Conservation (phyloP, 768 basidiomycete genomes). For the Suillus clintonianus region DNA sequence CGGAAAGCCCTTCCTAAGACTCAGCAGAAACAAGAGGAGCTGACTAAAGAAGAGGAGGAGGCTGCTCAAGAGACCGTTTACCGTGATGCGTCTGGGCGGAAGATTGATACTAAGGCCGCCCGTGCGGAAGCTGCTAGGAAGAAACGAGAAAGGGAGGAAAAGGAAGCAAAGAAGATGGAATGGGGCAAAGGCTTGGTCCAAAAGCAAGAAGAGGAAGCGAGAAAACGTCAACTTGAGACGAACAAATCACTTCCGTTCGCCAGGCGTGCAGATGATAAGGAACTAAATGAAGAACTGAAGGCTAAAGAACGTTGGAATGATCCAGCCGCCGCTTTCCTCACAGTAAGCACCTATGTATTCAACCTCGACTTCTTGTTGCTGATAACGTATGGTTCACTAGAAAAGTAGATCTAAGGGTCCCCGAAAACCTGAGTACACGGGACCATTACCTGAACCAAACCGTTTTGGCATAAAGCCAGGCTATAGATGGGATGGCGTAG, state of each 20-base stretch:
- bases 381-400: conserved; percentile 37
- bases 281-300: conserved; percentile 83
- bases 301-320: conserved; percentile 91
- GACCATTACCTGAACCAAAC: conserved; percentile 90
- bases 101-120: conserved; percentile 85
- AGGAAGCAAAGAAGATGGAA: conserved; percentile 90
- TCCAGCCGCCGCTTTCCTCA: conserved; percentile 93
- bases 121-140: conserved; percentile 80
- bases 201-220: conserved; percentile 73
- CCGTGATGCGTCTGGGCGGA: conserved; percentile 84
- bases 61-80: conserved; percentile 90
- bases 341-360: conserved; percentile 54
- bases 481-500: conserved; percentile 98
- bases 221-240: conserved; percentile 65
- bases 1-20: conserved; percentile 58
- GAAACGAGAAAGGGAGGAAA: conserved; percentile 83
- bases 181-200: conserved; percentile 98
- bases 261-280: conserved; percentile 77
- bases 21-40: conserved; percentile 37
- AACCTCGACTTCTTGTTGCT: not conserved
- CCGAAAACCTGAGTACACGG: conserved; percentile 80
- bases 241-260: conserved; percentile 70
- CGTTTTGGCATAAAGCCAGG: conserved; percentile 95
- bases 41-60: conserved; percentile 48
- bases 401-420: conserved; percentile 77